phyloP scores from a whole-genome alignment of 805 yeast genomes.

The Zygotorulaspora sp. region DNA sequence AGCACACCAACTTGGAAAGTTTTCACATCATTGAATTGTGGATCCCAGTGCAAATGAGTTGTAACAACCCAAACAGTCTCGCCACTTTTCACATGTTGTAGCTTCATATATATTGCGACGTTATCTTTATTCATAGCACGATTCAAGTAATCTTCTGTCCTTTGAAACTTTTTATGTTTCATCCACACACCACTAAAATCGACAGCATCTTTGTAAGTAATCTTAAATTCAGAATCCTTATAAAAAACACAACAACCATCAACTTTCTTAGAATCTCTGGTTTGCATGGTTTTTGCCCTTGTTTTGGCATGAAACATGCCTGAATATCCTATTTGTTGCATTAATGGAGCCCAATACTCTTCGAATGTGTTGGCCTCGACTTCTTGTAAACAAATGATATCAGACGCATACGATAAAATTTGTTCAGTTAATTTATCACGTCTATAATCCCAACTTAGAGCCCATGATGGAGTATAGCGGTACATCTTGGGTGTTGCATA shows the following conservation, averaged over 20 bases:
- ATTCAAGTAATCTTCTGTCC: constrained; percentile 90
- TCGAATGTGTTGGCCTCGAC: constrained; percentile 84
- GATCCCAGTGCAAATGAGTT: constrained; percentile 98
- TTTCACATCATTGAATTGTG: constrained; percentile 91
- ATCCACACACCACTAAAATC: constrained; percentile 82
- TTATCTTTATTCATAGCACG: constrained; percentile 96
- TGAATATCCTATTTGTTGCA: constrained; percentile 70
- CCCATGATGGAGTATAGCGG: constrained; percentile 97
- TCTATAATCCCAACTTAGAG: constrained; percentile 89
- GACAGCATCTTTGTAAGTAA: constrained; percentile 64
- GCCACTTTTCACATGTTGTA: constrained; percentile 70
- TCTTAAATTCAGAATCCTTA: constrained; percentile 60
- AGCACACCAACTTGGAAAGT: constrained; percentile 91
- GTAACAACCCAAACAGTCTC: constrained; percentile 71
- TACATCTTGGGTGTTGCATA: constrained; percentile 91
- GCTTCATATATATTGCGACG: constrained; percentile 70
- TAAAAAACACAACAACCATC: constrained; percentile 98
- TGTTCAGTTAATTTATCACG: constrained; percentile 71
- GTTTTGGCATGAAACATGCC: constrained; percentile 83
- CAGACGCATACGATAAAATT: constrained; percentile 59
- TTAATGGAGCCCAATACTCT: constrained; percentile 76
- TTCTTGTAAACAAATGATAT: constrained; percentile 89
- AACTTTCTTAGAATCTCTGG: constrained; percentile 76
- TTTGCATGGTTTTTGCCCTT: constrained; percentile 85
- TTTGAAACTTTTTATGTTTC: constrained; percentile 80